phyloP scores from a whole-genome alignment of 1,284 basidiomycete species.

The Athelia sp. region DNA sequence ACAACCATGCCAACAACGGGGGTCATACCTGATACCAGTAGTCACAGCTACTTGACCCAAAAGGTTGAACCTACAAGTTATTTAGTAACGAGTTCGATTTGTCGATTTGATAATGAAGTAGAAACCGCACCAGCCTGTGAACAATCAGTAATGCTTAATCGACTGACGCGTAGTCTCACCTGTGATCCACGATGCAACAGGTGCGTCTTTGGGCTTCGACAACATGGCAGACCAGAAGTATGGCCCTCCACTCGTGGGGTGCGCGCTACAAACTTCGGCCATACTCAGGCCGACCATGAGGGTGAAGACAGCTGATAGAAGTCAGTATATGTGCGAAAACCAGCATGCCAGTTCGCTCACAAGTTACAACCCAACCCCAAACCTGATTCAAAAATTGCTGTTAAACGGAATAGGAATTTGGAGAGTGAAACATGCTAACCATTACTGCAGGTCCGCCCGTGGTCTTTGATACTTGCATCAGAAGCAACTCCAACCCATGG shows the following conservation, averaged over 20 bases:
- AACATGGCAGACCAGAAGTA: slow-evolving; percentile 77
- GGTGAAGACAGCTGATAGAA: slow-evolving; percentile 49
- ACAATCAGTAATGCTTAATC: not conserved
- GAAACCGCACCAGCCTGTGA: too few species aligned
- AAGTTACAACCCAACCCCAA: slow-evolving; percentile 62
- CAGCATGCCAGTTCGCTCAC: slow-evolving; percentile 1
- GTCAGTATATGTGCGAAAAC: not conserved
- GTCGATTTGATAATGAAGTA: too few species aligned
- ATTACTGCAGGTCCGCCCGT: slow-evolving; percentile 72
- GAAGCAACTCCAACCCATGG: not conserved
- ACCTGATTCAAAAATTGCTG: not conserved
- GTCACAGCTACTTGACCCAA: slow-evolving; percentile 74
- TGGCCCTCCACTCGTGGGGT: slow-evolving; percentile 71
- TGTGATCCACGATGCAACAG: slow-evolving; percentile 66
- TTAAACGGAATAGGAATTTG: not conserved
- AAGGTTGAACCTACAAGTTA: slow-evolving; percentile 59
- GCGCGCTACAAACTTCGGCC: slow-evolving; percentile 70
- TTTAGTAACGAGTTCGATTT: not conserved
- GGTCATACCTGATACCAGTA: slow-evolving; percentile 57
- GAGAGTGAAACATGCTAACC: slow-evolving; percentile 26
- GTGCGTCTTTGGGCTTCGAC: slow-evolving; percentile 45
- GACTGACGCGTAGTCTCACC: slow-evolving; percentile 22
- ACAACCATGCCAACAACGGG: not conserved
- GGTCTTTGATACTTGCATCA: slow-evolving; percentile 32
- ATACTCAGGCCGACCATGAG: slow-evolving; percentile 64